phyloP scores from a whole-genome alignment of 2,329 filamentous ascomycete species.

The Tolypocladium sp. region DNA sequence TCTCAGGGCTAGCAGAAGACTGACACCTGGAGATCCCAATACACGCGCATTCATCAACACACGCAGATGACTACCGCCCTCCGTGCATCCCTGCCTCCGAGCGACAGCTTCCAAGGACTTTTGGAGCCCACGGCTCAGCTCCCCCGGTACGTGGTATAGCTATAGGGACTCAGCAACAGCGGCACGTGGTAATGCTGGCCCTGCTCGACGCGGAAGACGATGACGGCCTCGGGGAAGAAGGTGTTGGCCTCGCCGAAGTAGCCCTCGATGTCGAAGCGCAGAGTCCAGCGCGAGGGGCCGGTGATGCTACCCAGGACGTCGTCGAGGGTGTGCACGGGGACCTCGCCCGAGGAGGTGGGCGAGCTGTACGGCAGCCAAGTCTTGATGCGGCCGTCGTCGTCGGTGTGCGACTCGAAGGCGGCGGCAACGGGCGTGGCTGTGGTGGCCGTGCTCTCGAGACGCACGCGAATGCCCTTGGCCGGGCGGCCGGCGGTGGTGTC shows the following conservation, averaged over 20 bases:
- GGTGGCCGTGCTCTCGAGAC: conserved; percentile 40
- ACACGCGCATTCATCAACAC: neutral
- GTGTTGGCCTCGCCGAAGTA: conserved; percentile 60
- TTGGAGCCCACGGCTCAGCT: conserved; percentile 39
- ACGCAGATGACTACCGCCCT: neutral
- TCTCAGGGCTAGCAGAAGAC: neutral
- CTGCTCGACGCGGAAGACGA: conserved; percentile 42
- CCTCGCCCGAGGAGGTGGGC: conserved; percentile 40
- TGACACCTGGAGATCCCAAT: neutral
- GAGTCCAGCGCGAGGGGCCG: conserved; percentile 49
- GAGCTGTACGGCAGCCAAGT: conserved; percentile 55
- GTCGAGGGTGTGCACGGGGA: conserved; percentile 48
- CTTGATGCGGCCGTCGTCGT: conserved; percentile 66
- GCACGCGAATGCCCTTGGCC: conserved; percentile 56
- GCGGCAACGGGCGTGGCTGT: conserved; percentile 20
- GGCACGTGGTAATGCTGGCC: conserved; percentile 73
- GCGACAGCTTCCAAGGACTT: neutral
- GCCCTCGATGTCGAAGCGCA: conserved; percentile 62
- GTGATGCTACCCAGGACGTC: conserved; percentile 40
- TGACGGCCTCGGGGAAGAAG: conserved; percentile 51
- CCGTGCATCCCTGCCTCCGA: neutral
- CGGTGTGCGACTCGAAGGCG: conserved; percentile 58
- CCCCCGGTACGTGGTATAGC: conserved; percentile 75
- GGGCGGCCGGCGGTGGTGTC: conserved; percentile 70
- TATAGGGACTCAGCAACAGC: conserved; percentile 66